These are phyloP conservation scores for Orbilia javanica DNA, from an alignment of 2,329 filamentous ascomycete genomes.

Conservation along the genomic window DNA sequence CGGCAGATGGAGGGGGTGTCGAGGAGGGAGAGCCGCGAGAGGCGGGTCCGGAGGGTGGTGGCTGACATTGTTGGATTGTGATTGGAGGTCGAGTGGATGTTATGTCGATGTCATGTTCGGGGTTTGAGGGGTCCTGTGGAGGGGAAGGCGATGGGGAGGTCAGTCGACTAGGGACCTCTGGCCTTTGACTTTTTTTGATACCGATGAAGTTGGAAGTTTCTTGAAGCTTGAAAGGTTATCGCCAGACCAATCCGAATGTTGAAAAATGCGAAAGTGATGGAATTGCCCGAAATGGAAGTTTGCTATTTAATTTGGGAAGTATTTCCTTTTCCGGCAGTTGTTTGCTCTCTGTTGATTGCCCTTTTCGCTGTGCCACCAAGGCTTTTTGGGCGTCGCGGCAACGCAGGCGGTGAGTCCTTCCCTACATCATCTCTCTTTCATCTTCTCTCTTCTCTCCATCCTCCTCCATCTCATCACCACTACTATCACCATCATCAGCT, in stretches of 20 bases:
- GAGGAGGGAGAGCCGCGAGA: constrained; percentile 37
- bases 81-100: neutral
- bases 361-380: neutral
- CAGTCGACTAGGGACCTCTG: neutral
- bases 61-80: constrained; percentile 36
- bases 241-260: neutral
- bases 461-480: constrained; percentile 15
- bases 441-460: constrained; percentile 6
- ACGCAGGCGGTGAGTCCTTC: constrained; percentile 16
- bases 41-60: constrained; percentile 30
- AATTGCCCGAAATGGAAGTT: constrained; percentile 7
- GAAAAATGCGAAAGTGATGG: neutral
- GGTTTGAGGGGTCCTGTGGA: neutral
- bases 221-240: constrained; percentile 12
- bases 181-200: neutral
- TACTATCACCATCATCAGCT: neutral
- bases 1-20: constrained; percentile 42
- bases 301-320: neutral
- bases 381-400: constrained; percentile 1
- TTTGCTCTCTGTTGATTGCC: neutral
- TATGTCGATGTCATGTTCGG: constrained; percentile 51
- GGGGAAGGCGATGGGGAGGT: neutral
- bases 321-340: neutral
- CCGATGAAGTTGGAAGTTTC: constrained; percentile 1
- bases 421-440: neutral